Conservation (phyloP, 2,329 filamentous ascomycete species). For the Botryotinia calthae region DNA sequence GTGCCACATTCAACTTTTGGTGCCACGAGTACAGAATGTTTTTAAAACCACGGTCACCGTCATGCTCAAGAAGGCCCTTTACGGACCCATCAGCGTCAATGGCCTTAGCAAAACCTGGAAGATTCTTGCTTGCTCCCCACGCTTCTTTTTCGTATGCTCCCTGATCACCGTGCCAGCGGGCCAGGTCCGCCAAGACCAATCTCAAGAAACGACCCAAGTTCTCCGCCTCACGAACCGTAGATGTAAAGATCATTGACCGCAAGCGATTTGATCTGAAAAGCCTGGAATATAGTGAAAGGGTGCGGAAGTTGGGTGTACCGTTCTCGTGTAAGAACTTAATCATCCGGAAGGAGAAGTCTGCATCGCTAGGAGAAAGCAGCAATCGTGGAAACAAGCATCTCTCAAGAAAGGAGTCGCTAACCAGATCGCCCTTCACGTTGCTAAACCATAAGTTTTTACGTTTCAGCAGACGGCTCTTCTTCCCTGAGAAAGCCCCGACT, state of each 20-base stretch:
- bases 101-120: conserved; percentile 75
- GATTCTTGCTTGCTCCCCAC: conserved; percentile 60
- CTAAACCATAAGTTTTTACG: conserved; percentile 80
- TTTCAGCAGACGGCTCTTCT: conserved; percentile 66
- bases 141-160: conserved; percentile 78
- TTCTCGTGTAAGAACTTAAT: conserved; percentile 83
- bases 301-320: conserved; percentile 81
- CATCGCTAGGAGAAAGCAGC: conserved; percentile 79
- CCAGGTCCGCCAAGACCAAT: conserved; percentile 75
- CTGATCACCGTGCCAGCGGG: conserved; percentile 79
- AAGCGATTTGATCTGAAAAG: conserved; percentile 82
- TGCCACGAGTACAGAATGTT: conserved; percentile 90
- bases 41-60: conserved; percentile 80
- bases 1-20: conserved; percentile 70
- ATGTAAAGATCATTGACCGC: conserved; percentile 80
- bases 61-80: conserved; percentile 72
- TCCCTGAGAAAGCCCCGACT: conserved; percentile 63
- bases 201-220: conserved; percentile 90
- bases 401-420: conserved; percentile 79
- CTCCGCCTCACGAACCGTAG: conserved; percentile 86
- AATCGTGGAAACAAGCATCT: conserved; percentile 90
- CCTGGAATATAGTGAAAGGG: conserved; percentile 77
- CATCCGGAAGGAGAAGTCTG: conserved; percentile 84
- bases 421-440: conserved; percentile 59
- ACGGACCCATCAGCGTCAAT: conserved; percentile 70